Evolutionary conservation across 179 eudicot genomes (phyloP).

Genomic region (Amaranthus tricolor): DNA sequence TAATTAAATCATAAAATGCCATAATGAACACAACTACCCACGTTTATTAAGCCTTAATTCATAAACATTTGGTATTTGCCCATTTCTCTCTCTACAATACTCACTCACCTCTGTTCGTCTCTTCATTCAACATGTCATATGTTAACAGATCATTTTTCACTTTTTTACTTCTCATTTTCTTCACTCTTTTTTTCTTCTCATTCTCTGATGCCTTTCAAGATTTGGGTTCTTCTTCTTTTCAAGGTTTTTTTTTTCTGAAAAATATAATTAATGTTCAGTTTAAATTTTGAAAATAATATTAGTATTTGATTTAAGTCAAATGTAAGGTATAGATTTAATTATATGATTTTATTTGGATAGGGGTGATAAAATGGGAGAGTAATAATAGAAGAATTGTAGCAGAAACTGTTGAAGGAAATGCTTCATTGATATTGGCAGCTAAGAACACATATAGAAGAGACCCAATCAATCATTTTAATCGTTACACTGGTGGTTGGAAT

Average conservation of each 20-base stretch:
- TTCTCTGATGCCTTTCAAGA: constrained; percentile 18
- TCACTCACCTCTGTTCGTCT: not conserved
- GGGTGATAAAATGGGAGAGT: constrained; percentile 14
- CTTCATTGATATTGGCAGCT: constrained; percentile 54
- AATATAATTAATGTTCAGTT: not conserved
- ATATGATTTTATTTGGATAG: constrained; percentile 9
- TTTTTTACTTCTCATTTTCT: constrained; percentile 13
- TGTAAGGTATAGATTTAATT: not conserved
- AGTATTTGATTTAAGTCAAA: not conserved
- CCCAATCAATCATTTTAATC: constrained; percentile 48
- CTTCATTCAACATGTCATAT: constrained; percentile 19
- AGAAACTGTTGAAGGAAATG: constrained; percentile 23
- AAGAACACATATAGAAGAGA: constrained; percentile 71
- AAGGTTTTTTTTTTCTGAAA: constrained; percentile 15
- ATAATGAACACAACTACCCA: constrained; percentile 5
- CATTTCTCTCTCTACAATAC: not conserved
- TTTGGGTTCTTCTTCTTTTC: constrained; percentile 16
- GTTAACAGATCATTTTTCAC: constrained; percentile 10
- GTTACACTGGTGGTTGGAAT: constrained; percentile 82
- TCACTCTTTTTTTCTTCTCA: constrained; percentile 17
- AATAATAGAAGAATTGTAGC: constrained; percentile 36
- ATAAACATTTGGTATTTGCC: not conserved
- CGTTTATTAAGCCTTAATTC: not conserved
- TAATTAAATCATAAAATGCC: not conserved
- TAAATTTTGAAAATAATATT: not conserved